A percentile compares a stretch with the other conserved stretches of the same genome.
phyloP scores from a whole-genome alignment of 768 basidiomycete genomes.

The Tephrocybe rancida region DNA sequence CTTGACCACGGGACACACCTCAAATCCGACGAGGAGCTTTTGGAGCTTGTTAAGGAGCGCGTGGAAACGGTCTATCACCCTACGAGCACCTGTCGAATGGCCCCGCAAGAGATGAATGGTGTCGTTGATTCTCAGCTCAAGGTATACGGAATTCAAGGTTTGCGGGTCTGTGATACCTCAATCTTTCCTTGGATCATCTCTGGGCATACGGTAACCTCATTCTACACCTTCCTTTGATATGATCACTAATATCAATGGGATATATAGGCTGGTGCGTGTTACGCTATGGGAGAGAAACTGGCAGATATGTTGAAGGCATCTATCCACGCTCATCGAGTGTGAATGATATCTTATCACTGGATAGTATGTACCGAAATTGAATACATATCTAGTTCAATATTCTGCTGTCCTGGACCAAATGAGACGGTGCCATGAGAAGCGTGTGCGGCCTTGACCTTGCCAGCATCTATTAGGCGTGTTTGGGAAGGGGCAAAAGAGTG shows the following conservation, averaged over 20 bases:
- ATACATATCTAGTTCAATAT: too few relatives aligned
- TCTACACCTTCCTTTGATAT: neutral
- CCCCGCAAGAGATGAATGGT: slow-evolving; percentile 37
- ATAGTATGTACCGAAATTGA: too few relatives aligned
- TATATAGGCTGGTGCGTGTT: slow-evolving; percentile 18
- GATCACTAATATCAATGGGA: neutral
- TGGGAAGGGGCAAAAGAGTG: too few relatives aligned
- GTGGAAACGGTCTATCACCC: slow-evolving; percentile 52
- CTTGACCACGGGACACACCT: slow-evolving; percentile 37
- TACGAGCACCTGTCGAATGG: slow-evolving; percentile 47
- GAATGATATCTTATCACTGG: too few relatives aligned
- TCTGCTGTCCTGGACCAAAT: too few relatives aligned
- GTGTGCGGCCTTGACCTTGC: too few relatives aligned
- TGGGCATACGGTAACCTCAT: slow-evolving; percentile 37
- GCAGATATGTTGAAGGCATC: slow-evolving; percentile 15
- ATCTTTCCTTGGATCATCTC: slow-evolving; percentile 42
- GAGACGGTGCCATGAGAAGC: too few relatives aligned
- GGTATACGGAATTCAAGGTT: slow-evolving; percentile 44
- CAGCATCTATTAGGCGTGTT: too few relatives aligned
- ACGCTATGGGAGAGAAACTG: slow-evolving; percentile 17
- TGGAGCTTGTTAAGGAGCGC: slow-evolving; percentile 38
- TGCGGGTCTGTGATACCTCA: slow-evolving; percentile 45
- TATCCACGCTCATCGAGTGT: too few relatives aligned
- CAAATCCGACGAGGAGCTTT: slow-evolving; percentile 39
- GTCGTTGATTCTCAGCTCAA: slow-evolving; percentile 46